Conservation (phyloP, 1,284 basidiomycete genomes). For the Neolentinus lepideus region DNA sequence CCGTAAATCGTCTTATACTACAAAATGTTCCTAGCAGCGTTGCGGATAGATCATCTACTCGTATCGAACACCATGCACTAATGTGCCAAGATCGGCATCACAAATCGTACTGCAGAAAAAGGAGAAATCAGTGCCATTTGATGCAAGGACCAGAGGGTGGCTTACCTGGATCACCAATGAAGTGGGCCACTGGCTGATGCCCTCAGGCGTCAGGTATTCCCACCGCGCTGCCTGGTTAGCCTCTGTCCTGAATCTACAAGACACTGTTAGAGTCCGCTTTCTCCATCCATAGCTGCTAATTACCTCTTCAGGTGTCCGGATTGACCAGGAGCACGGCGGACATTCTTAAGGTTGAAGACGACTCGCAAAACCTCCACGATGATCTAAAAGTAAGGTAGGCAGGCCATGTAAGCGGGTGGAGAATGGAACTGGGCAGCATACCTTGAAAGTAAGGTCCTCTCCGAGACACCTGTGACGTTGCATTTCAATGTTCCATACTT, state of each 20-base stretch:
- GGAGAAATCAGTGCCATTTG: no score
- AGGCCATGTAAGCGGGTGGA: no score
- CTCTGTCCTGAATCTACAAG: background rate
- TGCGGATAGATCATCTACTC: no score
- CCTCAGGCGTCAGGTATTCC: background rate
- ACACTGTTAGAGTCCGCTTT: background rate
- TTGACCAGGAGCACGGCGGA: conserved; percentile 45
- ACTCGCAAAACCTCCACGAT: conserved; percentile 39
- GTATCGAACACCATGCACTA: no score
- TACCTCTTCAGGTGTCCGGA: conserved; percentile 45
- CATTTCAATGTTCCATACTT: background rate
- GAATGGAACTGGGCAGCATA: conserved; percentile 18
- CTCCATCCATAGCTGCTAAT: background rate
- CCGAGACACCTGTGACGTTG: conserved; percentile 40
- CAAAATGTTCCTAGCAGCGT: no score
- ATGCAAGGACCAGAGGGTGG: background rate
- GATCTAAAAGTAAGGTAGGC: no score
- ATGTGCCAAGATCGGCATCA: no score
- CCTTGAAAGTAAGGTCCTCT: conserved; percentile 44
- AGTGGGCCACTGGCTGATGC: background rate
- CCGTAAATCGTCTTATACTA: no score
- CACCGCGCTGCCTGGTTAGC: background rate
- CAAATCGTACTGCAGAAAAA: no score
- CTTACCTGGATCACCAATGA: background rate
- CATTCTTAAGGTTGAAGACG: conserved; percentile 39